Base-by-base conservation (phyloP, 148 eudicot genomes). In the Talinum fruticosum region DNA sequence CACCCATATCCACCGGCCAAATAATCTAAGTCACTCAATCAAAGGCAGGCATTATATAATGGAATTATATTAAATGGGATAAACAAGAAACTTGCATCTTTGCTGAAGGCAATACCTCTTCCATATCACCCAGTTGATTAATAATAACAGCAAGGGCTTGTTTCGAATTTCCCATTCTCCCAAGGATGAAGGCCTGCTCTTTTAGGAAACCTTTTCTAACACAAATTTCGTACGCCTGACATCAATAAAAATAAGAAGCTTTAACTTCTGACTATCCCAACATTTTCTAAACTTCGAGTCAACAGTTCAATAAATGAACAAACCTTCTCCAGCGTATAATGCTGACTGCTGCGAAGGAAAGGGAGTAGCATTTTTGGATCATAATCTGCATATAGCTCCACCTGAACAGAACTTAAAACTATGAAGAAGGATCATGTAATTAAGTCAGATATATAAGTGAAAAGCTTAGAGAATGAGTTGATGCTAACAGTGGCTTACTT, bases 271-370 rank as follows among this genome's bases (percentile, higher is more conserved):
- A 67, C 71, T 57, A 79, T 49, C 75, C 1, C 21, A 64, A 74
- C n/a, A 67, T 26, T 36, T 70, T 66, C 37, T 37, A 69, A 1
- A 74, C 6, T 24, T 44, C n/a, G 32, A 65, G 28, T 14, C 10
- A 69, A 67, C 36, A 62, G 57, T 32, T 18, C 67, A 37, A 71
- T 29, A 32, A 45, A 51, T 59, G 49, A 36, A 71, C 84, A 81
- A 79, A 93, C 99, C 99, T 93, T 95, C 80, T 95, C 98, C 76
- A 95, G 85, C 37, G 89, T 95, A 78, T 92, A 95, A 85, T 95
- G 98, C 84, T 91, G 98, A 85, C 98, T 95, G 81, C 94, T 90
- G 72, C 97, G 93, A 41, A 95, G 92, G 86, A 92, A 95, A 51
- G 98, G 91, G 83, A 92, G 92, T 80, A 95, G 82, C 97, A 90